Evolutionary conservation across 352 stramenopile species (phyloP).

Genomic region (Globisporangium cederbergense): DNA sequence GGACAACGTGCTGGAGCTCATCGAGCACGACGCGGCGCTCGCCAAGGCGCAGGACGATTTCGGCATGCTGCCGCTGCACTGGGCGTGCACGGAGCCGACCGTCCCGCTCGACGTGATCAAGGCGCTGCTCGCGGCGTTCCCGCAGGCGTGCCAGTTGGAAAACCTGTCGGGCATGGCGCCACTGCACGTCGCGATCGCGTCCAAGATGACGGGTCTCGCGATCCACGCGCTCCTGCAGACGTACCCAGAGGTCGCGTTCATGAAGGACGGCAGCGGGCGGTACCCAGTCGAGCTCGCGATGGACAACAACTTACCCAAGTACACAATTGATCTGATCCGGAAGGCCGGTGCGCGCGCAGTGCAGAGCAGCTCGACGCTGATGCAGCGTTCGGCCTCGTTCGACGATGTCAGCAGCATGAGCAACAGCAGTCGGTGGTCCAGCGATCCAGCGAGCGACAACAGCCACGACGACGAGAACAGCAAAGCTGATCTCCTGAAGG

Average conservation of each 20-base stretch:
- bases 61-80: slow-evolving; percentile 82
- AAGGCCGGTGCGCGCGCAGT: slow-evolving; percentile 46
- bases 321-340: slow-evolving; percentile 66
- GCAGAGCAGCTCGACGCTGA: slow-evolving; percentile 26
- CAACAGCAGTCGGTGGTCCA: slow-evolving; percentile 16
- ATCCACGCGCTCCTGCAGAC: slow-evolving; percentile 48
- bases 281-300: slow-evolving; percentile 69
- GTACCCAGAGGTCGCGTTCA: slow-evolving; percentile 29
- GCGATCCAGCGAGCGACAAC: slow-evolving; percentile 1
- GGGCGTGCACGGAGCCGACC: slow-evolving; percentile 66
- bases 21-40: slow-evolving; percentile 33
- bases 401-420: slow-evolving; percentile 25
- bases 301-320: slow-evolving; percentile 56
- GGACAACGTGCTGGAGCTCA: slow-evolving; percentile 42
- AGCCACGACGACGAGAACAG: slow-evolving; percentile 22
- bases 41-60: slow-evolving; percentile 77
- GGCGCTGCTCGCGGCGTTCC: slow-evolving; percentile 47
- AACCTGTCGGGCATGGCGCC: slow-evolving; percentile 81
- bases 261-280: slow-evolving; percentile 47
- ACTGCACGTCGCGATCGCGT: slow-evolving; percentile 76
- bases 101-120: slow-evolving; percentile 46
- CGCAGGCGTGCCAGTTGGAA: slow-evolving; percentile 48
- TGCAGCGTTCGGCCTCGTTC: slow-evolving; percentile 35
- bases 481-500: slow-evolving; percentile 38
- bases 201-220: slow-evolving; percentile 56